phyloP scores from a whole-genome alignment of 2,329 filamentous ascomycete genomes.

The Diplodia scrobiculata region DNA sequence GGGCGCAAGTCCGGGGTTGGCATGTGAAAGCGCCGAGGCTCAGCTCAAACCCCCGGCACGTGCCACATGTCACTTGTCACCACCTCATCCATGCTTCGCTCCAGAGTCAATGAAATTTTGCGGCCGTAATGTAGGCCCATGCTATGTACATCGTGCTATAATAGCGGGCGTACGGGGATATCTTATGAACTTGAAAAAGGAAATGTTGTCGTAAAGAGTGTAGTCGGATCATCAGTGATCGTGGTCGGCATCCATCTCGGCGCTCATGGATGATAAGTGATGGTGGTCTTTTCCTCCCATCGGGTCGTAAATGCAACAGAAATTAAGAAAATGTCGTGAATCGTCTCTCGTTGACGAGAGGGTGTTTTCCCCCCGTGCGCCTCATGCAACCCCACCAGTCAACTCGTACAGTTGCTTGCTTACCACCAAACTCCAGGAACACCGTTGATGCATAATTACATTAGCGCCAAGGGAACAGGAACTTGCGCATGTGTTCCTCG shows the following conservation, averaged over 20 bases:
- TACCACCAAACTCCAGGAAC: slow-evolving; percentile 7
- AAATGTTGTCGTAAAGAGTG: slow-evolving; percentile 10
- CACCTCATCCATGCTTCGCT: background rate
- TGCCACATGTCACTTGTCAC: slow-evolving; percentile 13
- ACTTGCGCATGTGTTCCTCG: slow-evolving; percentile 43
- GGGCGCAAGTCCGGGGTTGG: slow-evolving; percentile 24
- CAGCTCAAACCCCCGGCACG: background rate
- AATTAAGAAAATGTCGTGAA: slow-evolving; percentile 2
- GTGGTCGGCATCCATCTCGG: slow-evolving; percentile 25
- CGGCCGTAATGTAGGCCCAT: slow-evolving; percentile 18
- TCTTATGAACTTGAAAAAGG: background rate
- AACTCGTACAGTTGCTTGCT: background rate
- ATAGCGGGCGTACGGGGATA: slow-evolving; percentile 15
- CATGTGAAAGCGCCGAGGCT: slow-evolving; percentile 29
- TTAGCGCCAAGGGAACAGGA: slow-evolving; percentile 43
- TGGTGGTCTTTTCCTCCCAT: slow-evolving; percentile 10
- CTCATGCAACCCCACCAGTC: slow-evolving; percentile 13
- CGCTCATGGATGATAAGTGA: slow-evolving; percentile 27
- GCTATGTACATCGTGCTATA: slow-evolving; percentile 8
- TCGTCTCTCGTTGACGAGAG: slow-evolving; percentile 25
- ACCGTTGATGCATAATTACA: slow-evolving; percentile 28
- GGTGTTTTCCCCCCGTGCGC: slow-evolving; percentile 16
- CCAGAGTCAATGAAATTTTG: slow-evolving; percentile 15
- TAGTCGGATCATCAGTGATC: slow-evolving; percentile 22
- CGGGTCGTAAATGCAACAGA: slow-evolving; percentile 11